Conservation (phyloP, 2,329 filamentous ascomycete genomes). For the Neonectria coccinea region DNA sequence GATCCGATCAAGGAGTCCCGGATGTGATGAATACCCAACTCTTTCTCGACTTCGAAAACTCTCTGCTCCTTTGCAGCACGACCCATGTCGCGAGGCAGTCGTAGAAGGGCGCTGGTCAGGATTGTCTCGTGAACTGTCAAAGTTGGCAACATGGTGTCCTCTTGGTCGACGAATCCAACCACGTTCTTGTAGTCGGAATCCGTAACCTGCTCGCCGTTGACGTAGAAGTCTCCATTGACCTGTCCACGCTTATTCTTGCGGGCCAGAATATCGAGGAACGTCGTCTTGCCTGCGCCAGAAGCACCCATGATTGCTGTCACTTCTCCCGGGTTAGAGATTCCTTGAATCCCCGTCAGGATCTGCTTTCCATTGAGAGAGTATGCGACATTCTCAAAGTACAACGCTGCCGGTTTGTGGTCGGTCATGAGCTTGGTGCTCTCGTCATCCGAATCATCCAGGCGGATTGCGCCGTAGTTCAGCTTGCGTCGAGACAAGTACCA, state of each 20-base stretch:
- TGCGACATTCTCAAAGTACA: conserved; percentile 89
- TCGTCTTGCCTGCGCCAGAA: conserved; percentile 96
- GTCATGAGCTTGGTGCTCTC: conserved; percentile 87
- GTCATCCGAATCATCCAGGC: conserved; percentile 90
- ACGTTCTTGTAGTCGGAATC: conserved; percentile 91
- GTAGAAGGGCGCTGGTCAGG: conserved; percentile 88
- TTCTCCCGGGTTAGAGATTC: conserved; percentile 93
- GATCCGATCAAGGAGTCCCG: conserved; percentile 96
- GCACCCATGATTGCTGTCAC: conserved; percentile 98
- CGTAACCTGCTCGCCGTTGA: conserved; percentile 91
- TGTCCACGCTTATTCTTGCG: conserved; percentile 94
- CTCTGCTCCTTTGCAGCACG: conserved; percentile 87
- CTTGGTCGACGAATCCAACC: conserved; percentile 97
- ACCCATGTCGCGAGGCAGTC: conserved; percentile 93
- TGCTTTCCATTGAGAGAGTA: conserved; percentile 90
- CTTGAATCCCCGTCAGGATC: conserved; percentile 83
- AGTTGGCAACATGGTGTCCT: conserved; percentile 96
- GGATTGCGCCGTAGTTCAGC: conserved; percentile 77
- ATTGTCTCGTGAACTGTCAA: conserved; percentile 98
- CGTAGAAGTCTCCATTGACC: conserved; percentile 83
- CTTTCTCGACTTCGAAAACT: conserved; percentile 92
- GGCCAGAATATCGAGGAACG: conserved; percentile 94
- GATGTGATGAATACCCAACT: conserved; percentile 94
- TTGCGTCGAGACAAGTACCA: conserved; percentile 90
- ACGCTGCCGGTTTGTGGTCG: conserved; percentile 89